Base-by-base conservation (phyloP, 495 filamentous ascomycete species). In the Hyaloscypha hepaticicola region DNA sequence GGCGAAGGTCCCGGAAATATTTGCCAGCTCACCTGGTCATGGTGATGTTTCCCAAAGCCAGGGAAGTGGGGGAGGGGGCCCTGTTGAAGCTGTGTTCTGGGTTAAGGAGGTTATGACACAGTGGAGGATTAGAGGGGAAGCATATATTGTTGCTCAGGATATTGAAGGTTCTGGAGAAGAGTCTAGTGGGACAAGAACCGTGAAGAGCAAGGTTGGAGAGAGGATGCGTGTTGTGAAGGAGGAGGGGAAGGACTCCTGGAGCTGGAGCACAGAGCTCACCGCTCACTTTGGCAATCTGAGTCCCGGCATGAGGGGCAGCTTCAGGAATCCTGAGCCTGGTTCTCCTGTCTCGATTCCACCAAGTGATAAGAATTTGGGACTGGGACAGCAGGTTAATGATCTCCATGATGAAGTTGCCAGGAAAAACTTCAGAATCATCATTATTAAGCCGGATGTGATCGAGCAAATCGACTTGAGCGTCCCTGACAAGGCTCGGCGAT, bases 71-170 rank as follows among this genome's bases (percentile, higher is more conserved):
- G 87, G 87, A 6, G 90, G 89, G 0, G 87, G 85, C 25, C 80
- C 81, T 0, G 85, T 93, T 16, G 95, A 99, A 75, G 91, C 86
- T 12, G 82, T 92, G 14, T 98, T 90, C 74, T 99, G 94, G 94
- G 73, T 87, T 19, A 83, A 83, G 72, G 84, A 88, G 51, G 73
- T 77, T 19, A 82, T 79, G 74, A 88, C 83, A 34, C 94, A 98
- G 79, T 98, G 94, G 95, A 80, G 95, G 53, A 69, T 99, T 19
- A 81, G 85, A 22, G 95, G 95, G 9, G 74, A 75, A 29, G 92
- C 90, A n/a, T 93, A 81, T 72, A 76, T 91, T 0, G 76, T 93
- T 0, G 83, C 75, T 0, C 73, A 77, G n/a, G 86, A 85, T 63
- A 81, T 82, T 33, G 87, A 87, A 64, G 76, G 63, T 1, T 70